These are phyloP conservation scores for Cardamine chenopodiifolia DNA, from an alignment of 345 rosid genomes.

Conservation along the genomic window DNA sequence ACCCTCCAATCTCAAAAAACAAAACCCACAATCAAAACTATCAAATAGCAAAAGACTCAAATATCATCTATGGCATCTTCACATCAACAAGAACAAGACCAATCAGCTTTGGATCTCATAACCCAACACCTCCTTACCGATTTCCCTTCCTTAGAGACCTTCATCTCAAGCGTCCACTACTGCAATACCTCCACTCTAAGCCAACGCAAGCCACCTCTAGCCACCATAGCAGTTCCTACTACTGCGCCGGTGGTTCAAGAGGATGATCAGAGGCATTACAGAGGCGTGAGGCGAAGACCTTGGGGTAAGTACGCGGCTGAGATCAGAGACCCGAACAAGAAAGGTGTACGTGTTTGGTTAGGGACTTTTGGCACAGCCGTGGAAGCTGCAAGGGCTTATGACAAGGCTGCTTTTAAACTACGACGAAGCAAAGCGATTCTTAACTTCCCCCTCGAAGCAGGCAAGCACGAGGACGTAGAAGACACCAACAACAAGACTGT, in stretches of 20 bases:
- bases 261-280: conserved; percentile 55
- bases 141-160: conserved; percentile 51
- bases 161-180: conserved; percentile 39
- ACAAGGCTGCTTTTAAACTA: conserved; percentile 74
- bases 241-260: conserved; percentile 1
- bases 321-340: conserved; percentile 82
- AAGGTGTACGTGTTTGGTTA: conserved; percentile 83
- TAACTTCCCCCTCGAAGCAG: conserved; percentile 85
- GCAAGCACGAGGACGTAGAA: conserved; percentile 35
- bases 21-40: conserved; percentile 10
- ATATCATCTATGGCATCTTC: conserved; percentile 21
- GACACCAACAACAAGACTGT: conserved; percentile 4
- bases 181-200: conserved; percentile 47
- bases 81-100: conserved; percentile 38
- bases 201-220: conserved; percentile 66
- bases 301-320: conserved; percentile 94
- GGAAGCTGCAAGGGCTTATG: conserved; percentile 86
- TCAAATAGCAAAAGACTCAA: background rate
- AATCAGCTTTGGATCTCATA: conserved; percentile 59
- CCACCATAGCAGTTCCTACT: conserved; percentile 28
- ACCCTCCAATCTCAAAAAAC: background rate
- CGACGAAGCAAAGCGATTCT: conserved; percentile 85
- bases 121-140: conserved; percentile 64
- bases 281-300: conserved; percentile 80
- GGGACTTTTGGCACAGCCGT: conserved; percentile 85